Percentiles rank a stretch among this genome's conserved stretches.
Evolutionary conservation across 1,139 yeast species (phyloP).

Genomic region (Zygoascus hellenicus): DNA sequence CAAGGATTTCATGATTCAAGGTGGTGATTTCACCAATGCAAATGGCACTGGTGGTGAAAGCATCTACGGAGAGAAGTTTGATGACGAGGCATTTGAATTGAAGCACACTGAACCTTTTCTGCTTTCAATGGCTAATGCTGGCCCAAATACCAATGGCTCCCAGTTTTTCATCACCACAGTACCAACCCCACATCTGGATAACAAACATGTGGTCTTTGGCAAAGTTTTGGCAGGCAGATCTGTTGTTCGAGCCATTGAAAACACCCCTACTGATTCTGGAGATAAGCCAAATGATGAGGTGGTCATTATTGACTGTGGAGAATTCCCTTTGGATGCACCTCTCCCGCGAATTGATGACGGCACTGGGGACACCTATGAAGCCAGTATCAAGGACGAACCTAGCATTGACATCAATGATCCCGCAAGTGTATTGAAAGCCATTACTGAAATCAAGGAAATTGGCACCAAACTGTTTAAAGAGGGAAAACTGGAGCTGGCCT

Average conservation of each 20-base stretch:
- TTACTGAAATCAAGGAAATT: slow-evolving; percentile 59
- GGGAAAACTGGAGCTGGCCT: slow-evolving; percentile 48
- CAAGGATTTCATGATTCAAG: slow-evolving; percentile 44
- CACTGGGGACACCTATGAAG: slow-evolving; percentile 82
- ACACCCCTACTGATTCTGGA: slow-evolving; percentile 50
- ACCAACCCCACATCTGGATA: slow-evolving; percentile 78
- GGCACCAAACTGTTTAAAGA: slow-evolving; percentile 73
- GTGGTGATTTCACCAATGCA: slow-evolving; percentile 92
- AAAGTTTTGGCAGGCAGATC: slow-evolving; percentile 79
- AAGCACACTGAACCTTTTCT: slow-evolving; percentile 81
- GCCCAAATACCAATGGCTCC: slow-evolving; percentile 92
- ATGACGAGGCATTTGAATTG: slow-evolving; percentile 78
- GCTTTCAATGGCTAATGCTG: slow-evolving; percentile 95
- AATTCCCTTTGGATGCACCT: slow-evolving; percentile 59
- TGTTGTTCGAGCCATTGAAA: slow-evolving; percentile 71
- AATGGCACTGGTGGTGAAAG: slow-evolving; percentile 94
- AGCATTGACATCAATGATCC: slow-evolving; percentile 22
- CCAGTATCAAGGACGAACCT: slow-evolving; percentile 50
- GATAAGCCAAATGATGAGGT: slow-evolving; percentile 67
- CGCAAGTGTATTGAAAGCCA: slow-evolving; percentile 60
- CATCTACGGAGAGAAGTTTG: slow-evolving; percentile 94
- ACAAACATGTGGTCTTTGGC: slow-evolving; percentile 96
- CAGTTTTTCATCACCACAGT: slow-evolving; percentile 88
- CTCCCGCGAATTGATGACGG: slow-evolving; percentile 52
- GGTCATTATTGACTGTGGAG: slow-evolving; percentile 74